Base-by-base conservation (phyloP, 192 early-diverging fungal genomes). In the Coemansia sp. region DNA sequence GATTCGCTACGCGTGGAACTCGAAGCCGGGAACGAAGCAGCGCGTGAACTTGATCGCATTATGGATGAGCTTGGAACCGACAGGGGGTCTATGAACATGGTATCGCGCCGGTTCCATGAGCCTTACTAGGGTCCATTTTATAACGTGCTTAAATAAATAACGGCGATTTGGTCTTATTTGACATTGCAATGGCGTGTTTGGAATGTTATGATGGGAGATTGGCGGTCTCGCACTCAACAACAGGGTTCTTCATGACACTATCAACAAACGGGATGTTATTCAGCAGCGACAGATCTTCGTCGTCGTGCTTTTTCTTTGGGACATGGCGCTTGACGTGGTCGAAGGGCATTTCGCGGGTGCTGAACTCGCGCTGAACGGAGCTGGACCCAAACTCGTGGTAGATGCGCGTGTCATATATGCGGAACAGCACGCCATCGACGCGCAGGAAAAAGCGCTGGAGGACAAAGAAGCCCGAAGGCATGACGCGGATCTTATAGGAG, bases 341-440 rank as follows among this genome's bases (percentile, higher is more conserved):
- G 56, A 90, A 93, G 20, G 79, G 74, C n/a, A 62, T 71, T 71
- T 95, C 91, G 53, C 87, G 76, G 7, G 82, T 80, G 29, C 87
- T 85, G 61, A 86, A 90, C 84, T 96, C 93, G 25, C 90, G 81
- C 41, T 89, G 38, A 10, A 96, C 22, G 49, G 69, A 59, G 3
- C 75, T 36, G 38, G 84, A 83, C 4, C 88, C 91, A 75, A 97
- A 97, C 52, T 87, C 87, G 77, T 97, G 93, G 78, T 94, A 95
- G 13, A 95, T 35, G 19, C 97, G 81, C 0, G 95, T 94, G 59
- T 99, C 97, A 61, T 88, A 89, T n/a, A 94, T 83, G 19, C 93
- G 83, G 68, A 96, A 95, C 45, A 95, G 71, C 8, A 99, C 97
- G 59, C 91, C 87, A 76, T 99, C 97, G 22, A 99, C 93, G 20